Evolutionary conservation across 345 rosid species (phyloP), one percentile per base, ranked within the genome.

Genomic region (Passiflora organensis): DNA sequence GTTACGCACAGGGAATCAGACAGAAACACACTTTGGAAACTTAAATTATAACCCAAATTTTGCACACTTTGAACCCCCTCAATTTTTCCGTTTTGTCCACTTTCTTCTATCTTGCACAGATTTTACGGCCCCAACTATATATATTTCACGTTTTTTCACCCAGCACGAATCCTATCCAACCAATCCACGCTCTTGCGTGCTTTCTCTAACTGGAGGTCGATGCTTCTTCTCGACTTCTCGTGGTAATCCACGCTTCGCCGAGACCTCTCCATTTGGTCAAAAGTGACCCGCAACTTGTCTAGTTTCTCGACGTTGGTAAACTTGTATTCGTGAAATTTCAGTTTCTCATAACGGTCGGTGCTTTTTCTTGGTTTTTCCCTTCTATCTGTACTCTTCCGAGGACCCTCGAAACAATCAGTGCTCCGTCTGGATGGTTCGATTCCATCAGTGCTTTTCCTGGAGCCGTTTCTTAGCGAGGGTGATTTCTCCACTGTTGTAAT

Each of bases 171-270:
- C 19, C 69, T 57, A 18, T 64, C 69, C 24, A 64, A 6, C 69
- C 69, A 64, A 43, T 91, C 96, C 0, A 88, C 93, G 15, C 98
- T 88, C 76, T 81, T 91, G 54, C 96, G 78, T 22, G 79, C 93
- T 66, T 75, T 82, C 54, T 88, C 93, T 4, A 83, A 10, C 68
- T 80, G 93, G 51, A 72, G 76, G 44, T 93, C 99, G 1, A 84
- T 71, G 64, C 82, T 86, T 69, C 75, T 77, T 76, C 86, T 80
- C 8, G 95, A 73, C 59, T 79, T 91, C 59, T 85, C 96, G 48
- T 76, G 76, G 73, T 72, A 88, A 49, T 88, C 98, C 46, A 88
- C 86, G n/a, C 98, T 91, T 66, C 96, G 84, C 65, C 98, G 65
- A 2, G 98, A 82, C 64, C 87, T 79, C 75, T 88, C 96, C 82